A percentile compares a stretch with the other conserved stretches of the same genome.
Conservation (phyloP, 495 filamentous ascomycete genomes). For the Neurospora sp. region DNA sequence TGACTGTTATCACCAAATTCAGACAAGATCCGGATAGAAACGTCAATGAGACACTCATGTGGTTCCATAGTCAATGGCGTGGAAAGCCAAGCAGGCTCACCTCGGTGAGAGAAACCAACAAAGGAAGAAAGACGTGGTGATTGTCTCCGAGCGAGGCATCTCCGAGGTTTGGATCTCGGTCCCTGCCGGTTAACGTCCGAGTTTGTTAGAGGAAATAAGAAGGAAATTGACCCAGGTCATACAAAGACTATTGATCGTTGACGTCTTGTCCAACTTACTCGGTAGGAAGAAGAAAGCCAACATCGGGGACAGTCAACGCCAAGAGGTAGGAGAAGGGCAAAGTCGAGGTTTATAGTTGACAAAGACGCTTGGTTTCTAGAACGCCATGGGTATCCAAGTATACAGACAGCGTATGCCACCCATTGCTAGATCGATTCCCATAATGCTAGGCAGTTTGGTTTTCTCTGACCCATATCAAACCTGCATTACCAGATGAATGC, state of each 20-base stretch:
- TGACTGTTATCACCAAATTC: not conserved
- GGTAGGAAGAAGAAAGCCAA: not conserved
- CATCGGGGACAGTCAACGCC: not conserved
- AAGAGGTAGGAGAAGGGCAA: not conserved
- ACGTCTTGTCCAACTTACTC: not conserved
- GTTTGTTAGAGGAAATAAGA: not conserved
- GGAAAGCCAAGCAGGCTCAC: not conserved
- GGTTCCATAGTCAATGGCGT: not conserved
- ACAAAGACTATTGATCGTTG: not conserved
- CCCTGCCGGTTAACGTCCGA: not conserved
- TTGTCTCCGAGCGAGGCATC: not conserved
- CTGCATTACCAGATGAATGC: not conserved
- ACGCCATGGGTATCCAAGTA: not conserved
- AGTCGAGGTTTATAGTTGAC: not conserved
- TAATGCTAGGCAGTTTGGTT: too few relatives aligned
- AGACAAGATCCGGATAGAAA: not conserved
- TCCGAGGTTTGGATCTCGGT: not conserved
- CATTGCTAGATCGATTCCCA: not conserved
- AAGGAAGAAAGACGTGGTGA: not conserved
- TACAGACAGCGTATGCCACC: not conserved
- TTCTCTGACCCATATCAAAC: not conserved
- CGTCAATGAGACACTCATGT: not conserved
- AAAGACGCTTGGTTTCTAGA: not conserved
- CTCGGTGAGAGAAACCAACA: not conserved
- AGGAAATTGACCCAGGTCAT: not conserved